Percentiles rank a stretch among this genome's conserved stretches.
Conservation (phyloP, 345 rosid species). For the Bretschneidera sinensis region DNA sequence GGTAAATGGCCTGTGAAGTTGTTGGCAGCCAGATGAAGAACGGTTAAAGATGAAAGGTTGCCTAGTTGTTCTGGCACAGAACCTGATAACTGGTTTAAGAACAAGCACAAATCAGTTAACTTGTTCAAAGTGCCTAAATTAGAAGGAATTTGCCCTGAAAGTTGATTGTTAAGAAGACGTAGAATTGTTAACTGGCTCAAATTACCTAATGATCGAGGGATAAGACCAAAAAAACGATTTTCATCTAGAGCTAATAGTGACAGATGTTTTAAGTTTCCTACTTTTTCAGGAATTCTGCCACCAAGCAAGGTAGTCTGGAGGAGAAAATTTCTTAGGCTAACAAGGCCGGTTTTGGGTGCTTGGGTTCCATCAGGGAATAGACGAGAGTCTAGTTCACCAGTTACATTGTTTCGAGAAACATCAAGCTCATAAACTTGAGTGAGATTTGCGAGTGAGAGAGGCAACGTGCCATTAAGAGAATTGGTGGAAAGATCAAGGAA, state of each 20-base stretch:
- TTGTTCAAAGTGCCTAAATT: constrained; percentile 16
- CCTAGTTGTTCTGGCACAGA: too few relatives aligned
- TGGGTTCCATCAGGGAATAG: constrained; percentile 11
- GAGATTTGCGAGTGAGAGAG: constrained; percentile 15
- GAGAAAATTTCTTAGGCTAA: too few relatives aligned
- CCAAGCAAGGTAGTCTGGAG: constrained; percentile 7
- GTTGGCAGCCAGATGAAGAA: too few relatives aligned
- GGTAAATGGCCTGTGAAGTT: too few relatives aligned
- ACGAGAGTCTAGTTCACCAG: constrained; percentile 7
- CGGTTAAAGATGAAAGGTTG: too few relatives aligned
- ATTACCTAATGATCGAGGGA: too few relatives aligned
- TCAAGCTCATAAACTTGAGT: too few relatives aligned
- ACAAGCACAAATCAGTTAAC: constrained; percentile 17
- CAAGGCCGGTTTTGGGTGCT: too few relatives aligned
- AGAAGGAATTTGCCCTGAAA: constrained; percentile 22
- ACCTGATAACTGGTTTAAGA: constrained; percentile 19
- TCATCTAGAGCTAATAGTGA: constrained; percentile 12
- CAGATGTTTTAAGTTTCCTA: constrained; percentile 15
- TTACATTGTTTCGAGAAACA: constrained; percentile 17
- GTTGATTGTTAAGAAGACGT: constrained; percentile 9
- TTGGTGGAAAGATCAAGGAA: constrained; percentile 18
- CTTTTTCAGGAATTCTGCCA: constrained; percentile 15
- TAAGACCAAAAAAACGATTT: too few relatives aligned
- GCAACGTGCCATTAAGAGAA: constrained; percentile 8
- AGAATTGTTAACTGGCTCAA: too few relatives aligned